Percentiles rank a stretch among this genome's conserved stretches.
These are phyloP conservation scores for Ascochyta lentis DNA, from an alignment of 2,329 filamentous ascomycete genomes.

Conservation along the genomic window DNA sequence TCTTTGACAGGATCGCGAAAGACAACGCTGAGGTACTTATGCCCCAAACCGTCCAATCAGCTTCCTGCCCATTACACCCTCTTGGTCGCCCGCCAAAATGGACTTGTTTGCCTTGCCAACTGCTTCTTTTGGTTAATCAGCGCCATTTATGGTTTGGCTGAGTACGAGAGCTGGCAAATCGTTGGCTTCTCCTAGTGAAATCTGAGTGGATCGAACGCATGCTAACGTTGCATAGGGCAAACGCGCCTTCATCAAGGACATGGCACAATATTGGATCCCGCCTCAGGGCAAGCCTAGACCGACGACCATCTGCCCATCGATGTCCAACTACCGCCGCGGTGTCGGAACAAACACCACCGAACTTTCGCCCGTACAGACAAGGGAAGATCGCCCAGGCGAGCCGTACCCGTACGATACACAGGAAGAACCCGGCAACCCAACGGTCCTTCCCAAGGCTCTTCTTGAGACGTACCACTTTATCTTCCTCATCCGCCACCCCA, in stretches of 20 bases:
- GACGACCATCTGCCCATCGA: slow-evolving; percentile 78
- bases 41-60: slow-evolving; percentile 16
- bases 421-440: slow-evolving; percentile 77
- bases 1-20: slow-evolving; percentile 76
- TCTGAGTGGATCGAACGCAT: background rate
- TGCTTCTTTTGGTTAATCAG: background rate
- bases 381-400: slow-evolving; percentile 36
- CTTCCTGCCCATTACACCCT: background rate
- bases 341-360: slow-evolving; percentile 60
- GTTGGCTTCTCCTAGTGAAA: no score
- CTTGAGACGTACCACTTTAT: slow-evolving; percentile 89
- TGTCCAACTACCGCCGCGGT: slow-evolving; percentile 65
- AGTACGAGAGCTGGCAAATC: slow-evolving; percentile 12
- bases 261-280: slow-evolving; percentile 88
- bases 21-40: slow-evolving; percentile 74
- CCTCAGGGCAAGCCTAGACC: slow-evolving; percentile 65
- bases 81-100: background rate
- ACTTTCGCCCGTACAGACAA: slow-evolving; percentile 43
- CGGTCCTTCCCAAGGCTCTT: slow-evolving; percentile 76
- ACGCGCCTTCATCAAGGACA: slow-evolving; percentile 97
- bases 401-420: slow-evolving; percentile 66
- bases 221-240: slow-evolving; percentile 68
- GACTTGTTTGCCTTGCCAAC: background rate
- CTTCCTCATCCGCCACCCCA: slow-evolving; percentile 96
- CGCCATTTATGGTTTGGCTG: slow-evolving; percentile 27